A percentile compares a stretch with the other conserved stretches of the same genome.
phyloP scores from a whole-genome alignment of 2,329 filamentous ascomycete genomes.

The Plenodomus tracheiphilus region DNA sequence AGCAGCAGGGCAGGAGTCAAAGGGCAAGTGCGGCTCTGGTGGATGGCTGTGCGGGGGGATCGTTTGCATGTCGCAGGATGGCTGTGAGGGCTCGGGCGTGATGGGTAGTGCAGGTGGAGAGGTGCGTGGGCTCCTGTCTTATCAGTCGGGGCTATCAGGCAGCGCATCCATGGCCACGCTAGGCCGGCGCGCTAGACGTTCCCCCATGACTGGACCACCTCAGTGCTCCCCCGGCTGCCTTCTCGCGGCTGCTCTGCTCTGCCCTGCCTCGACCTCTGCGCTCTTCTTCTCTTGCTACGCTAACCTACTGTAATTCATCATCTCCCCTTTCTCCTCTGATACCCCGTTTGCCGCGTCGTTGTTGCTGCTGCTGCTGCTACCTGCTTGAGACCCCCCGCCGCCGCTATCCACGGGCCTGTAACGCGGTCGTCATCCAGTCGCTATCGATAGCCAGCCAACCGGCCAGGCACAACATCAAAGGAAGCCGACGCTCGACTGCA shows the following conservation, averaged over 20 bases:
- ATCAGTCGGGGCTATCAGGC: conserved; percentile 5
- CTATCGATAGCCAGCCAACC: conserved; percentile 6
- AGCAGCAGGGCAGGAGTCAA: conserved; percentile 10
- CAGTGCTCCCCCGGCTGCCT: conserved; percentile 5
- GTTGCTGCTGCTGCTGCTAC: not conserved
- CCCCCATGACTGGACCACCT: conserved; percentile 8
- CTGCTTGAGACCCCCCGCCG: not conserved
- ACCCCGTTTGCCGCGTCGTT: too few species aligned
- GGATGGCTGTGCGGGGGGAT: too few species aligned
- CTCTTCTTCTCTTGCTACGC: not conserved
- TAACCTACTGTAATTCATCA: too few species aligned
- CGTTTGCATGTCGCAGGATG: too few species aligned
- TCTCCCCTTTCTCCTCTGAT: not conserved
- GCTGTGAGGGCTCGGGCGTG: too few species aligned
- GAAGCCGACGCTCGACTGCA: conserved; percentile 5
- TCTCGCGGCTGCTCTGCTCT: not conserved
- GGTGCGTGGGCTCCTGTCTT: too few species aligned
- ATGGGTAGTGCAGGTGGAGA: too few species aligned
- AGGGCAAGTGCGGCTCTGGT: too few species aligned
- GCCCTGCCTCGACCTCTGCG: conserved; percentile 2
- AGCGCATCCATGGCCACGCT: not conserved
- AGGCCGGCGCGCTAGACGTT: not conserved
- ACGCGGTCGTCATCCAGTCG: conserved; percentile 2
- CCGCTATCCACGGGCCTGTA: not conserved
- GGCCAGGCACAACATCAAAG: conserved; percentile 1